Percentiles rank a stretch among this genome's conserved stretches.
These are phyloP conservation scores for Vanrija humicola DNA, from an alignment of 1,284 basidiomycete genomes.

Conservation along the genomic window DNA sequence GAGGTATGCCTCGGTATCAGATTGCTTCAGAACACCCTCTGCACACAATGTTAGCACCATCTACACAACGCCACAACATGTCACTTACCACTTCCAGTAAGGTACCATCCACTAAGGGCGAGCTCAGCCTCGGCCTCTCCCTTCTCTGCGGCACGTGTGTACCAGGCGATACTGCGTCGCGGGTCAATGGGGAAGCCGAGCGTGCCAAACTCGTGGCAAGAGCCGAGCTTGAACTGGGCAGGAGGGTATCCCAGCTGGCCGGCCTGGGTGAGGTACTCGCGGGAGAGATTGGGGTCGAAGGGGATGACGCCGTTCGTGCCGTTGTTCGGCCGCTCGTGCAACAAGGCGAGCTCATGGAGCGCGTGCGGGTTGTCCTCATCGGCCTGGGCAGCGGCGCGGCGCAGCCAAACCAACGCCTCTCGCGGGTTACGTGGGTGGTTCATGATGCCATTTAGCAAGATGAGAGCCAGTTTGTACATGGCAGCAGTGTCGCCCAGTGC, in stretches of 20 bases:
- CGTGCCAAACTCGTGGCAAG: constrained; percentile 89
- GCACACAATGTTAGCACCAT: constrained; percentile 17
- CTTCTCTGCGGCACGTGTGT: constrained; percentile 94
- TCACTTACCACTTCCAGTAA: constrained; percentile 65
- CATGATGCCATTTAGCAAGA: constrained; percentile 78
- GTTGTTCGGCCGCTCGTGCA: constrained; percentile 67
- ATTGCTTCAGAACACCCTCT: constrained; percentile 94
- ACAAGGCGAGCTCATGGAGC: constrained; percentile 87
- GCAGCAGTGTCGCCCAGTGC: constrained; percentile 94
- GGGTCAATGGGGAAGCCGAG: constrained; percentile 91
- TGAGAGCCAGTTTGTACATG: constrained; percentile 99
- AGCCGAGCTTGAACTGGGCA: constrained; percentile 90
- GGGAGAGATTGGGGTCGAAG: constrained; percentile 62
- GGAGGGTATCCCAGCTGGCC: constrained; percentile 91
- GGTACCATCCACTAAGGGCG: constrained; percentile 94
- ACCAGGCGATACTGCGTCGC: constrained; percentile 91
- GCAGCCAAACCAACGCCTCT: constrained; percentile 92
- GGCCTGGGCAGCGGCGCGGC: constrained; percentile 91
- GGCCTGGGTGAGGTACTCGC: constrained; percentile 83
- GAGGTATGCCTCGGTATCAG: constrained; percentile 93
- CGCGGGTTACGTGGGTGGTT: constrained; percentile 80
- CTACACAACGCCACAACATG: constrained; percentile 8
- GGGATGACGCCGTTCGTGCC: constrained; percentile 32
- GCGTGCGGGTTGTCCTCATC: constrained; percentile 99
- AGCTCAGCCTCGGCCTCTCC: constrained; percentile 92